Evolutionary conservation across 371 early-diverging fungal genomes (phyloP).

Genomic region (Mortierella polycephala): DNA sequence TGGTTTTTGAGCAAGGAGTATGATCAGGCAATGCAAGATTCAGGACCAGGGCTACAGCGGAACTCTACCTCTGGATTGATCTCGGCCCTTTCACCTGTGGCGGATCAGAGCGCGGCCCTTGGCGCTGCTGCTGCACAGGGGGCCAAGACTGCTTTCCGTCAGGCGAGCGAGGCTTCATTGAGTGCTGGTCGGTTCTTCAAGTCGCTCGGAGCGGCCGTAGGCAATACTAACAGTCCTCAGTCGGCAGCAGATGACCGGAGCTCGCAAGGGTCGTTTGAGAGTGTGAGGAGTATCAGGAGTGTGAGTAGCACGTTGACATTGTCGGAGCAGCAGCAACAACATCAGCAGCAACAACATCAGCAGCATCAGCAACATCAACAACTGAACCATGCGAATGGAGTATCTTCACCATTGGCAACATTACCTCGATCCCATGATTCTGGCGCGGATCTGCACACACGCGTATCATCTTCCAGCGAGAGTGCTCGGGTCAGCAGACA

Average conservation of each 20-base stretch:
- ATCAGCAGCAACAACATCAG: no score
- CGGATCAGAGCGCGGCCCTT: conserved; percentile 24
- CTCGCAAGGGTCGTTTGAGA: conserved; percentile 36
- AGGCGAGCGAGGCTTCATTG: conserved; percentile 48
- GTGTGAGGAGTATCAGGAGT: conserved; percentile 34
- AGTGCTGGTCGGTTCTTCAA: conserved; percentile 50
- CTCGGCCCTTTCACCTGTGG: conserved; percentile 9
- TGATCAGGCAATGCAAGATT: conserved; percentile 20
- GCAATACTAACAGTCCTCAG: conserved; percentile 17
- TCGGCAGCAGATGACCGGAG: conserved; percentile 16
- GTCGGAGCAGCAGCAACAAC: conserved; percentile 14
- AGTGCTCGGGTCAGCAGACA: not conserved
- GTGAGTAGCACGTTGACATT: conserved; percentile 25
- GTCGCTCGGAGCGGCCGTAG: conserved; percentile 32
- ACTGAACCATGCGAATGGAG: not conserved
- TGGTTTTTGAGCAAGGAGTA: conserved; percentile 52
- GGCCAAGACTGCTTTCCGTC: conserved; percentile 40
- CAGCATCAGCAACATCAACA: not conserved
- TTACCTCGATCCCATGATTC: not conserved
- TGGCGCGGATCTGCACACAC: conserved; percentile 2
- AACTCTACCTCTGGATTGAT: conserved; percentile 2
- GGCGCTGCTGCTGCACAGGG: conserved; percentile 35
- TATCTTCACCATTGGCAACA: not conserved
- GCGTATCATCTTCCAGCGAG: conserved; percentile 12
- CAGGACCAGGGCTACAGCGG: not conserved